Base-by-base conservation (phyloP, 2,329 filamentous ascomycete species). In the Cladosporium sp. region DNA sequence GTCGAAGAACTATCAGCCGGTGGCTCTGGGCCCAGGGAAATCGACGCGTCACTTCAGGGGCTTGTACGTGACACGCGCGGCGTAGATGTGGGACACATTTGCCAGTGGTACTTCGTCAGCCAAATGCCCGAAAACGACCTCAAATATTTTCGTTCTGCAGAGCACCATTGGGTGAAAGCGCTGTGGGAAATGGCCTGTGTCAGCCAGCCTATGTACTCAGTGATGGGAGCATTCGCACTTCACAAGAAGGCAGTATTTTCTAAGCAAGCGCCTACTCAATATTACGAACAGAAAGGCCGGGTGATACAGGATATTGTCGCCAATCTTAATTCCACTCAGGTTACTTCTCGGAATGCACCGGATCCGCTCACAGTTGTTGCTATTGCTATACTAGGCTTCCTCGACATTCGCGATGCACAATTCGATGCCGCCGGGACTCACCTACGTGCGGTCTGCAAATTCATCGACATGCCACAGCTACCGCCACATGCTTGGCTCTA, bases 141-240 rank as follows among this genome's bases (percentile, higher is more conserved):
- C 7, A 13, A 63, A 36, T 63, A 32, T 36, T 63, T 63, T 25
- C 28, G 49, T 16, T 56, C 60, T 18, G 60, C 49, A 10, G 23
- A 63, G 21, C 34, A 63, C 48, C 49, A 63, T 11, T 63, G 60
- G 60, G 60, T 63, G 11, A 63, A 63, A 30, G 49, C 32, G 14
- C 23, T 63, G 21, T 63, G 60, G 60, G 48, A 56, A 2, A 63
- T 63, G 60, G 60, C 48, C 7, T 49, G 49, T 18, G 49, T 30
- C 5, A 63, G 28, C 13, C 28, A 54, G 11, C 48, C 60, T 14
- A 63, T 63, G 23, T 63, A 54, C 32, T 23, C 49, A 1, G 32
- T 32, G 18, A 36, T 63, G 25, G 60, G 60, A 2, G 39, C 60
- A 1, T 63, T 63, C 13, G 60, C 60, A 36, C 23, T 63, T 34